These are phyloP conservation scores for Leccinum subgranulosum DNA, from an alignment of 768 basidiomycete genomes.

Conservation along the genomic window DNA sequence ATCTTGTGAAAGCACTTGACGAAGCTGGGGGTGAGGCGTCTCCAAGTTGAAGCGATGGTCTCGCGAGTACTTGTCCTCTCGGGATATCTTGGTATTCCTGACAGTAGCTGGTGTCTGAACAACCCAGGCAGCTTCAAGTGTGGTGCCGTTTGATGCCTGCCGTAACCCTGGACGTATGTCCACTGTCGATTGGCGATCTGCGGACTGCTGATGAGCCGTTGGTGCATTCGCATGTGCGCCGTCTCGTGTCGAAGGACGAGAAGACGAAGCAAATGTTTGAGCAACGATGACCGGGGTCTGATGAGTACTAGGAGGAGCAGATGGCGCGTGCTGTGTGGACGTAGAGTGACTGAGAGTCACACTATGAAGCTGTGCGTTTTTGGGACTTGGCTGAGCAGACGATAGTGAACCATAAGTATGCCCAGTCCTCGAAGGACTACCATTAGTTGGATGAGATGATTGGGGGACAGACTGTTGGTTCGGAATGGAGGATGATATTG, in stretches of 20 bases:
- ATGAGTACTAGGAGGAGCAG: constrained; percentile 16
- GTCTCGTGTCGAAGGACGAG: constrained; percentile 28
- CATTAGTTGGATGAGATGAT: constrained; percentile 15
- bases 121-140: constrained; percentile 31
- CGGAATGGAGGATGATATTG: constrained; percentile 5
- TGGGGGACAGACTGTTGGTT: constrained; percentile 19
- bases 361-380: constrained; percentile 17
- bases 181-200: constrained; percentile 8
- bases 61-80: constrained; percentile 30
- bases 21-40: constrained; percentile 26
- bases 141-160: constrained; percentile 18
- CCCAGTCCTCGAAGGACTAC: constrained; percentile 15
- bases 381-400: constrained; percentile 26
- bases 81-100: constrained; percentile 17
- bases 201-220: constrained; percentile 6
- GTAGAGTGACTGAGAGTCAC: constrained; percentile 6
- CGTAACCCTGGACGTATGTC: constrained; percentile 12
- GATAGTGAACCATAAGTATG: constrained; percentile 6
- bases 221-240: constrained; percentile 8
- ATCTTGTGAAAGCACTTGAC: constrained; percentile 33
- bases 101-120: constrained; percentile 28
- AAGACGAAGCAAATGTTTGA: constrained; percentile 21
- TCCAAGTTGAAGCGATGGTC: constrained; percentile 19
- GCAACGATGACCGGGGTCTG: constrained; percentile 21
- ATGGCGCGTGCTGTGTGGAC: constrained; percentile 16